phyloP scores from a whole-genome alignment of 2,329 filamentous ascomycete genomes.

The Aspergillus hortae region DNA sequence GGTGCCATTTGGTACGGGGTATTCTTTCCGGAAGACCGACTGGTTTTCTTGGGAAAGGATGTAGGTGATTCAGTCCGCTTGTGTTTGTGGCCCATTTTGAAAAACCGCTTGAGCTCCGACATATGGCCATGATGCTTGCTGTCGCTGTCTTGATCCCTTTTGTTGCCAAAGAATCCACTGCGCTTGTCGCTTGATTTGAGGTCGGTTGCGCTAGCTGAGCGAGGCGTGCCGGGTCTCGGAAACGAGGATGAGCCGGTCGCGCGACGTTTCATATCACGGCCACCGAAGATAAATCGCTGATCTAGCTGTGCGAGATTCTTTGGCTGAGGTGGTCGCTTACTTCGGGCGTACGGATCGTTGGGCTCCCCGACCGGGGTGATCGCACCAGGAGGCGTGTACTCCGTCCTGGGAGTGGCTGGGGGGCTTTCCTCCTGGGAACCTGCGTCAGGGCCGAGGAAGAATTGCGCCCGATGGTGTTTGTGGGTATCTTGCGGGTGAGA shows the following conservation, averaged over 20 bases:
- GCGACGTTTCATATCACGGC: conserved; percentile 65
- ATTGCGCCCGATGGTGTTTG: conserved; percentile 48
- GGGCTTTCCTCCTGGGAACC: conserved; percentile 60
- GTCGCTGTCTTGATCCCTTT: conserved; percentile 51
- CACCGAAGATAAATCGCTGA: conserved; percentile 77
- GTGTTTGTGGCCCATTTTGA: conserved; percentile 72
- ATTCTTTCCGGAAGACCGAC: conserved; percentile 51
- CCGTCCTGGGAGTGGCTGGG: conserved; percentile 53
- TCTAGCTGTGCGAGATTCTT: conserved; percentile 67
- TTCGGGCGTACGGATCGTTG: conserved; percentile 84
- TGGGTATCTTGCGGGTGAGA: conserved; percentile 44
- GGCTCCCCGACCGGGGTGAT: conserved; percentile 75
- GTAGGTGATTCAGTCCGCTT: conserved; percentile 62
- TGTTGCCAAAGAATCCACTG: conserved; percentile 52
- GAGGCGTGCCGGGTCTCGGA: conserved; percentile 41
- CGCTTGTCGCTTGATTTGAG: conserved; percentile 48
- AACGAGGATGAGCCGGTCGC: conserved; percentile 54
- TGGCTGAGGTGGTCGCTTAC: conserved; percentile 67
- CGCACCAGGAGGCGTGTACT: conserved; percentile 61
- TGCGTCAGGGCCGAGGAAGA: conserved; percentile 57
- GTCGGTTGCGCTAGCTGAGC: conserved; percentile 44
- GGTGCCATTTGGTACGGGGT: conserved; percentile 51
- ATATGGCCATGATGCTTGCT: conserved; percentile 68
- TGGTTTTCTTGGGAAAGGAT: conserved; percentile 55
- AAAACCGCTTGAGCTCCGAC: conserved; percentile 94